Evolutionary conservation across 331 rosid species (phyloP), one percentile per base, ranked within the genome.

Genomic region (Dryas integrifolia): DNA sequence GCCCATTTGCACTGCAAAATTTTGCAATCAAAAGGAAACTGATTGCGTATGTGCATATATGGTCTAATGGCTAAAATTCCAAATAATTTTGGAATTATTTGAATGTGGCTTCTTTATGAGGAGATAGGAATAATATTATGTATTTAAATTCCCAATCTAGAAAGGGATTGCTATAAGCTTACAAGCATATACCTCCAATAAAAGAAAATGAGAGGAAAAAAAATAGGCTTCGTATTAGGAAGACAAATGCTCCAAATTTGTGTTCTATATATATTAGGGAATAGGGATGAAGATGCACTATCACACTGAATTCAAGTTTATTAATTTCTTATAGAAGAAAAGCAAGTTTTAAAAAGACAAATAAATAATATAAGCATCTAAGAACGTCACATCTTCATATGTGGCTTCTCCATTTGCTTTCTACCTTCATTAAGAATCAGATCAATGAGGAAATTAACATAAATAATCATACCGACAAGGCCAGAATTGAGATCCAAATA

Each of bases 121-220:
- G 24, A 21, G 24, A 21, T 21, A 21, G 24, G 24, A 21, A 26
- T 4, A 30, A 6, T 47, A 30, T 47, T 30, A 3, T 26, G 12
- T 66, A 13, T 2, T 3, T 67, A 7, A 13, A 7, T 67, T 49
- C 46, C 18, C 46, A 60, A 21, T 11, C 70, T 21, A 15, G 18
- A 65, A 45, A 49, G 21, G 13, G 71, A 66, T 26, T 7, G 71
- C 39, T 45, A 66, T 47, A 66, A 46, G 71, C 57, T 66, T 46
- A 66, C 24, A 66, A 47, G 24, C 71, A 12, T 26, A 41, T 47
- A 26, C 21, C 43, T 48, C 55, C 55, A 65, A 65, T 1, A 65
- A 45, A 21, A 26, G 21, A 21, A 21, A 21, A 21, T 21, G 24
- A 21, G 24, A 21, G 24, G 24, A 21, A 21, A 21, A 21, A 21